Evolutionary conservation across 2,329 filamentous ascomycete species (phyloP), one percentile per base, ranked within the genome.

Genomic region (Aspergillus costaricaensis): DNA sequence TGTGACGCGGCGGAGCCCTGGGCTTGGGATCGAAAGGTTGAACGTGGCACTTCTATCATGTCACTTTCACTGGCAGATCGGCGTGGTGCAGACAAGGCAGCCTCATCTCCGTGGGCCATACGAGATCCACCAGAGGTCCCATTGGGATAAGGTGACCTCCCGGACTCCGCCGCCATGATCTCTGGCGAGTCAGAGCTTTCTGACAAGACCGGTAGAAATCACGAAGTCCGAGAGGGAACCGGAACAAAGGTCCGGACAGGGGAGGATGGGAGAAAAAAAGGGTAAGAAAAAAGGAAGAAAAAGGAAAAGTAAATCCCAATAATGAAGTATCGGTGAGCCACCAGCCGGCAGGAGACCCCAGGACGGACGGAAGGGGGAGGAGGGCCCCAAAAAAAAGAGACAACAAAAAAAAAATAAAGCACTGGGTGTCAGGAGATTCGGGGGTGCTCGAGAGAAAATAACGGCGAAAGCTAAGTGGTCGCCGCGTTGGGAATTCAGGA

Each of bases 81-180:
- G 62, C 65, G 64, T 57, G 65, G 64, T 50, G 67, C 54, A 65
- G 67, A 65, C 44, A 66, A 67, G 54, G 67, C 62, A 60, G 62
- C 62, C 62, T 69, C 70, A 62, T 68, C 67, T 59, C 66, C 65
- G 66, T 68, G 69, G 65, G 66, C 58, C 32, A 58, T 65, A 65
- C 65, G 72, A 64, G 72, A 63, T 65, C 65, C 70, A 66, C 66
- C 67, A 66, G 71, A 68, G 55, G 64, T 66, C 62, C 69, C 71
- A 57, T 73, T 69, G 63, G 67, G 66, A 67, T 68, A 68, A 68
- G 73, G 72, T 71, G 67, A 69, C 71, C 73, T 74, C 69, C 74
- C 72, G 68, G 72, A 73, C 64, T 74, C 72, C 68, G 71, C 70
- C 66, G 70, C 67, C 72, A 75, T 75, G 69, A 63, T 68, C 65